Evolutionary conservation across 2,329 filamentous ascomycete species (phyloP).

Genomic region (Trichoderma sp.): DNA sequence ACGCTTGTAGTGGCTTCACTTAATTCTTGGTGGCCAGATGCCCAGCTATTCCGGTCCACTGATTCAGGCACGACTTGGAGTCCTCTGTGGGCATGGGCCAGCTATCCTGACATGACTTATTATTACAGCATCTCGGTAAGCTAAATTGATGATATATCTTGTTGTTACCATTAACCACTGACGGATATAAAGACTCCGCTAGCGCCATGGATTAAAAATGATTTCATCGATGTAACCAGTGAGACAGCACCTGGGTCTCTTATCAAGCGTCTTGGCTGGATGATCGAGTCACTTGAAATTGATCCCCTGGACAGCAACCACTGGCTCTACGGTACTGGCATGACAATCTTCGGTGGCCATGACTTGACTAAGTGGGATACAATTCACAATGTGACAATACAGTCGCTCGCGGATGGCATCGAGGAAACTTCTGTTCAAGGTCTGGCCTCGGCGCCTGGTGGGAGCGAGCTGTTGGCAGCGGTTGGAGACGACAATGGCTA

Average conservation of each 20-base stretch:
- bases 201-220: slow-evolving; percentile 19
- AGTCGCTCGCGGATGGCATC: slow-evolving; percentile 14
- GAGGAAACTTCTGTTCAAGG: slow-evolving; percentile 10
- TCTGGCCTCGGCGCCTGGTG: slow-evolving; percentile 4
- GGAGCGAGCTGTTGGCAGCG: neutral
- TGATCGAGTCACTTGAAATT: slow-evolving; percentile 19
- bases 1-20: slow-evolving; percentile 16
- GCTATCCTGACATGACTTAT: slow-evolving; percentile 15
- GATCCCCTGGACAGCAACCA: slow-evolving; percentile 11
- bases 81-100: slow-evolving; percentile 7
- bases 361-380: slow-evolving; percentile 12
- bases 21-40: slow-evolving; percentile 21
- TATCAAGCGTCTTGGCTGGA: slow-evolving; percentile 18
- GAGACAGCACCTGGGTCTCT: slow-evolving; percentile 1
- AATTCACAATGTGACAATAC: slow-evolving; percentile 7
- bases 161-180: neutral
- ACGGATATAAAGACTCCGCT: neutral
- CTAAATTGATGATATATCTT: neutral
- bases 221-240: slow-evolving; percentile 15
- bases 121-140: slow-evolving; percentile 20
- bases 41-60: slow-evolving; percentile 6
- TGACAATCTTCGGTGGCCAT: slow-evolving; percentile 16
- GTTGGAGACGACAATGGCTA: slow-evolving; percentile 12
- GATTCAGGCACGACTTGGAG: slow-evolving; percentile 17
- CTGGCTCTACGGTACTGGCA: slow-evolving; percentile 17